These are phyloP conservation scores for Sistotremastrum suecicum DNA, from an alignment of 768 basidiomycete genomes.

Conservation along the genomic window DNA sequence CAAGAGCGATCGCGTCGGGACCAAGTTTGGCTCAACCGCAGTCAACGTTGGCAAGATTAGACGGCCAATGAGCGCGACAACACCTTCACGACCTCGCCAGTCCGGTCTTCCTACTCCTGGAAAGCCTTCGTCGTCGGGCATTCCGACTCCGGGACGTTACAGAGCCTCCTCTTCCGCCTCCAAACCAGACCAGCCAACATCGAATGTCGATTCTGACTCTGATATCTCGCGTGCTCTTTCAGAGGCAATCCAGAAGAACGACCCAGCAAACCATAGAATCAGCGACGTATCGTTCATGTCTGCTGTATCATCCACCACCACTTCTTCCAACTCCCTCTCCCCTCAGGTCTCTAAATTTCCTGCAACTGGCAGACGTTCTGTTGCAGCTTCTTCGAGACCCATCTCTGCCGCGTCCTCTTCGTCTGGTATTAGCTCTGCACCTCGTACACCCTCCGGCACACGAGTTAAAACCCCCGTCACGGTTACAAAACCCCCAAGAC, in stretches of 20 bases:
- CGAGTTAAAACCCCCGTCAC: conserved; percentile 12
- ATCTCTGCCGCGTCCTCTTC: conserved; percentile 44
- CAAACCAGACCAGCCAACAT: conserved; percentile 16
- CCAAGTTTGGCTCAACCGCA: no score
- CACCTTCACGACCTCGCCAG: conserved; percentile 28
- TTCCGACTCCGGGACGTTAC: conserved; percentile 60
- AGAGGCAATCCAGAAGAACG: conserved; percentile 69
- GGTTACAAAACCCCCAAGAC: conserved; percentile 33
- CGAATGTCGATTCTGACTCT: conserved; percentile 23
- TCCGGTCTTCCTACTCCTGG: conserved; percentile 36
- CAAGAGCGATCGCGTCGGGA: no score
- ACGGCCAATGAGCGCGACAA: conserved; percentile 7
- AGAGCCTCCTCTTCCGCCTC: conserved; percentile 46
- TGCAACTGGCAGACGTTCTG: conserved; percentile 39
- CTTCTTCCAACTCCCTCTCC: conserved; percentile 25
- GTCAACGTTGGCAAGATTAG: no score
- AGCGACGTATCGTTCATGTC: conserved; percentile 23
- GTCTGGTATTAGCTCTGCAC: conserved; percentile 20
- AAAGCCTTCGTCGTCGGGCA: conserved; percentile 19
- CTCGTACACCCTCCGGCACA: conserved; percentile 20
- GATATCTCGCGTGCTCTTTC: conserved; percentile 61
- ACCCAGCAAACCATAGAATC: conserved; percentile 57
- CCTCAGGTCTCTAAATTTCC: conserved; percentile 26
- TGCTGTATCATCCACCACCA: conserved; percentile 32
- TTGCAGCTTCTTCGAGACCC: no score